Percentiles rank a stretch among this genome's conserved stretches.
Conservation (phyloP, 495 filamentous ascomycete species). For the Tuber calosporum region DNA sequence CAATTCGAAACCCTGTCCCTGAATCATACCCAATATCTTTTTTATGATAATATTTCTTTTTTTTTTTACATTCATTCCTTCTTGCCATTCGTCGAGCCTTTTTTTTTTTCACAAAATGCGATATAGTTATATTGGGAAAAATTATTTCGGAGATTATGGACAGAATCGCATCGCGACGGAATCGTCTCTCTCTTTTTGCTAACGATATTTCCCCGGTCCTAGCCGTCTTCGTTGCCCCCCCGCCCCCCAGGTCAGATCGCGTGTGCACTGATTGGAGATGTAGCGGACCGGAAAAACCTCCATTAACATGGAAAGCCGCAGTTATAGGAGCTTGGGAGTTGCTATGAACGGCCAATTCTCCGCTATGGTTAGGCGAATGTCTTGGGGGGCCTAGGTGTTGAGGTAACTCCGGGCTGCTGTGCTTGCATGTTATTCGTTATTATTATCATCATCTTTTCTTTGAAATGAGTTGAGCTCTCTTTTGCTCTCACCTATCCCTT, state of each 20-base stretch:
- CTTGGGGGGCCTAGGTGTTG: not conserved
- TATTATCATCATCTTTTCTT: not conserved
- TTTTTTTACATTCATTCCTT: not conserved
- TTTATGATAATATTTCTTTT: no score
- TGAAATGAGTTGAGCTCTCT: not conserved
- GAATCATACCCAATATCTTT: not conserved
- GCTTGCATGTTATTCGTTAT: not conserved
- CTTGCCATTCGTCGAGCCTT: not conserved
- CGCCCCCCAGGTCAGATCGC: no score
- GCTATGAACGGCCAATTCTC: not conserved
- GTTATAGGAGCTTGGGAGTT: not conserved
- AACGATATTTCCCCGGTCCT: not conserved
- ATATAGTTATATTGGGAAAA: not conserved
- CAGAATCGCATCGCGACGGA: not conserved
- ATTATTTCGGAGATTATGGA: not conserved
- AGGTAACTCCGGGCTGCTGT: not conserved
- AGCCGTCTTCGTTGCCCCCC: not conserved
- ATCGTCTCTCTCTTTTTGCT: not conserved
- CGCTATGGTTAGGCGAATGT: not conserved
- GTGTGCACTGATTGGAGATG: not conserved
- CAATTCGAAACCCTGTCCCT: not conserved
- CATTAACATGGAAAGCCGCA: not conserved
- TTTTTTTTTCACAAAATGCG: not conserved
- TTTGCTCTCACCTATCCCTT: not conserved
- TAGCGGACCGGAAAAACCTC: not conserved